These are phyloP conservation scores for Colletotrichum tanaceti DNA, from an alignment of 2,329 filamentous ascomycete species.

Conservation along the genomic window DNA sequence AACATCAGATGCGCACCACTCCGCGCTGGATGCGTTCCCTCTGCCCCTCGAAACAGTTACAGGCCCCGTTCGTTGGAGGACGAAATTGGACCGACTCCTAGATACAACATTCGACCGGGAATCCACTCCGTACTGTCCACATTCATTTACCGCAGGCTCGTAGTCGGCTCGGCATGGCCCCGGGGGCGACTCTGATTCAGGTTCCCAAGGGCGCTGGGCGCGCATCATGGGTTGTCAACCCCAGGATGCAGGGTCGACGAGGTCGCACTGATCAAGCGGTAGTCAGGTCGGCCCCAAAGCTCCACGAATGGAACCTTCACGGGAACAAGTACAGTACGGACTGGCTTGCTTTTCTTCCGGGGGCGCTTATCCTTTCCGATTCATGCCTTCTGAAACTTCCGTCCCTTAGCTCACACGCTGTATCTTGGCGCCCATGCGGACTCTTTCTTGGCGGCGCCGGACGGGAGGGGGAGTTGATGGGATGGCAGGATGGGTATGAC, in stretches of 20 bases:
- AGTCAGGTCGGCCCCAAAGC: constrained; percentile 23
- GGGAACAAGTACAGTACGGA: background rate
- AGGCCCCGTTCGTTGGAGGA: constrained; percentile 34
- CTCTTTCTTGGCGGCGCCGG: constrained; percentile 12
- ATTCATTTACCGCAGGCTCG: constrained; percentile 27
- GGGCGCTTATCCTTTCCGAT: constrained; percentile 21
- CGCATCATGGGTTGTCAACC: background rate
- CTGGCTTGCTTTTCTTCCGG: constrained; percentile 2
- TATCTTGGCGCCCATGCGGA: constrained; percentile 22
- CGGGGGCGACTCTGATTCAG: background rate
- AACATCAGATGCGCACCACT: constrained; percentile 31
- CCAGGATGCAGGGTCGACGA: background rate
- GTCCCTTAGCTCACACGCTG: constrained; percentile 32
- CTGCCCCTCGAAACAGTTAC: background rate
- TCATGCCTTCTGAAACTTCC: constrained; percentile 35
- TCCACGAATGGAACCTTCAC: constrained; percentile 27
- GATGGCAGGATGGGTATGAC: background rate
- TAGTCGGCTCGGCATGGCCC: constrained; percentile 21
- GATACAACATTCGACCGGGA: constrained; percentile 9
- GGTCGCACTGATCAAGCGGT: background rate
- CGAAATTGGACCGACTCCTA: constrained; percentile 29
- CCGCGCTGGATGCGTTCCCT: constrained; percentile 13
- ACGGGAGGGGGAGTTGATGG: too few species aligned
- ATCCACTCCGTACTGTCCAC: constrained; percentile 28
- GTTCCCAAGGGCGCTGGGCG: background rate